phyloP scores from a whole-genome alignment of 495 filamentous ascomycete species.

The Annulohypoxylon bovei region DNA sequence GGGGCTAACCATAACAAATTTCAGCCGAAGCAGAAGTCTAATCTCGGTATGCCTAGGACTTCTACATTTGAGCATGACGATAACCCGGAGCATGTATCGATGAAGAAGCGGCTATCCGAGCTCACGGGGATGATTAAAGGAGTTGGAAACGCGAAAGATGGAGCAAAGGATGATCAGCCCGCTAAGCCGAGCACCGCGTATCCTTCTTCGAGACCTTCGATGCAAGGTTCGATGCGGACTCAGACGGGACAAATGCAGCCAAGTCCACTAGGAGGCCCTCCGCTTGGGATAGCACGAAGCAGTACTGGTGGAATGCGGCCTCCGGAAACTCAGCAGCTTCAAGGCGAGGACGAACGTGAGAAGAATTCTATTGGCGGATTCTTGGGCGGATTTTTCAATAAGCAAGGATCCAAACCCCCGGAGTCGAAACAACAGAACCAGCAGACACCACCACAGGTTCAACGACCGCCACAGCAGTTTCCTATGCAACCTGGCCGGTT shows the following conservation, averaged over 20 bases:
- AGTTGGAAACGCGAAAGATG: constrained; percentile 45
- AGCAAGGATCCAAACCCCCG: constrained; percentile 37
- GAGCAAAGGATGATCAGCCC: constrained; percentile 42
- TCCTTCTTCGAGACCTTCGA: constrained; percentile 23
- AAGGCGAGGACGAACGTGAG: constrained; percentile 40
- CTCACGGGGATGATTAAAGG: constrained; percentile 47
- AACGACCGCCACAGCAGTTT: constrained; percentile 31
- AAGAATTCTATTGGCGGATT: constrained; percentile 39
- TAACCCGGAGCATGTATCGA: constrained; percentile 25
- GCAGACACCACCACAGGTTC: constrained; percentile 17
- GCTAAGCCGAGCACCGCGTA: constrained; percentile 31
- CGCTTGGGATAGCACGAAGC: constrained; percentile 14
- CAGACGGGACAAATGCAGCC: constrained; percentile 25
- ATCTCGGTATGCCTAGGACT: constrained; percentile 10
- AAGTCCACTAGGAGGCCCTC: constrained; percentile 11
- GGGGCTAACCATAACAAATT: constrained; percentile 25
- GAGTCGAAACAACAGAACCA: constrained; percentile 38
- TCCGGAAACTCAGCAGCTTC: constrained; percentile 23
- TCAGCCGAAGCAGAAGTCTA: constrained; percentile 40
- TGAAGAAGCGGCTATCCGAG: constrained; percentile 45
- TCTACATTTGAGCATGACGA: constrained; percentile 39
- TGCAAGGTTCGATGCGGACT: constrained; percentile 28
- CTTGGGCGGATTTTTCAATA: constrained; percentile 42
- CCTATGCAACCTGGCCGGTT: constrained; percentile 26
- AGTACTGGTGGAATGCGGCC: constrained; percentile 32